phyloP scores from a whole-genome alignment of 2,329 filamentous ascomycete species.

The Alternaria incomplexa region DNA sequence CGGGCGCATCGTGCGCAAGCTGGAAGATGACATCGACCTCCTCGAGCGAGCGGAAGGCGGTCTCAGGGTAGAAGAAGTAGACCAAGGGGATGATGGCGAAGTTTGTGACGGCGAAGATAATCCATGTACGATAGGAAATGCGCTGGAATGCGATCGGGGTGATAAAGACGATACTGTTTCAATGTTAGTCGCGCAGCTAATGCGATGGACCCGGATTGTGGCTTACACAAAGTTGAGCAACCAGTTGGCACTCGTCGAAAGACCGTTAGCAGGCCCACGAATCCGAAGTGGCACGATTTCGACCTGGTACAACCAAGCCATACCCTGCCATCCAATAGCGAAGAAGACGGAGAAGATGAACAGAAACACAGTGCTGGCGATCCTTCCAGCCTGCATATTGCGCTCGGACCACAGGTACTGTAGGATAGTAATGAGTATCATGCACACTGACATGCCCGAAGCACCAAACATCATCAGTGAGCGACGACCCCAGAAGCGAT shows the following conservation, averaged over 20 bases:
- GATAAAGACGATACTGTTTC: slow-evolving; percentile 66
- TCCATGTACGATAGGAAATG: slow-evolving; percentile 63
- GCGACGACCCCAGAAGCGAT: slow-evolving; percentile 45
- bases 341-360: slow-evolving; percentile 93
- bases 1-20: slow-evolving; percentile 55
- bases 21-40: slow-evolving; percentile 73
- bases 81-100: slow-evolving; percentile 60
- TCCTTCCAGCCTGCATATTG: slow-evolving; percentile 29
- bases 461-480: slow-evolving; percentile 47
- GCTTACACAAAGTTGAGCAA: slow-evolving; percentile 62
- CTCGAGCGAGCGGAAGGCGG: slow-evolving; percentile 63
- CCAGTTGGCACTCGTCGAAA: slow-evolving; percentile 92
- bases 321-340: slow-evolving; percentile 78
- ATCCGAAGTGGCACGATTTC: slow-evolving; percentile 90
- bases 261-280: slow-evolving; percentile 82
- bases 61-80: slow-evolving; percentile 68
- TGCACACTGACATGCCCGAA: slow-evolving; percentile 41
- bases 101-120: slow-evolving; percentile 62
- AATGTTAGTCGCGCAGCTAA: slow-evolving; percentile 39
- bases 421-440: slow-evolving; percentile 39
- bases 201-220: slow-evolving; percentile 21
- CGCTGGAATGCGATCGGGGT: slow-evolving; percentile 65
- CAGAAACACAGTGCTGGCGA: slow-evolving; percentile 69
- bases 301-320: slow-evolving; percentile 68
- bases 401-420: slow-evolving; percentile 34